phyloP scores from a whole-genome alignment of 805 yeast genomes.

The Priceomyces castillae region DNA sequence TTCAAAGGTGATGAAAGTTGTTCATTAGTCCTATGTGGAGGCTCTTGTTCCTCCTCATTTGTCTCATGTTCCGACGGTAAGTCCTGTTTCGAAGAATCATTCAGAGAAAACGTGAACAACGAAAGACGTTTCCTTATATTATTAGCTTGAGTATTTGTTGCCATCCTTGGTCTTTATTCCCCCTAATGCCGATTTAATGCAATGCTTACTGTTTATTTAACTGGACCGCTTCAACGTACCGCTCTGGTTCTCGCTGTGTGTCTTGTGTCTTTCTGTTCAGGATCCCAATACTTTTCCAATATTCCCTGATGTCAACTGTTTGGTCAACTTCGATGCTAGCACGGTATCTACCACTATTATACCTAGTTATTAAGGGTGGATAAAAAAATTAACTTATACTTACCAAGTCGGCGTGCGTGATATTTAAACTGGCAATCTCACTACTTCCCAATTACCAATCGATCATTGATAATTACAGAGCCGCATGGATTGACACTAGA shows the following conservation, averaged over 20 bases:
- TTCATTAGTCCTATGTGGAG: conserved; percentile 4
- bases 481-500: conserved; percentile 2
- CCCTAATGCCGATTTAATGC: not conserved
- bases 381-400: too few relatives aligned
- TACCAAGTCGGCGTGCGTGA: conserved; percentile 4
- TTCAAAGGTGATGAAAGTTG: conserved; percentile 14
- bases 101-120: conserved; percentile 4
- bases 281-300: not conserved
- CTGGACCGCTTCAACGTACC: not conserved
- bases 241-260: not conserved
- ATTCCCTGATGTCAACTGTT: not conserved
- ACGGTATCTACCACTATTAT: not conserved
- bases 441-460: conserved; percentile 2
- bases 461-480: conserved; percentile 4
- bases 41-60: not conserved
- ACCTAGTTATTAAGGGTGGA: too few relatives aligned
- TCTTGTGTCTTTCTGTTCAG: not conserved
- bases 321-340: not conserved
- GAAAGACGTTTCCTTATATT: conserved; percentile 4
- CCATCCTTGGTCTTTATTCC: not conserved
- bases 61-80: not conserved
- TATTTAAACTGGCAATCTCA: not conserved
- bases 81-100: not conserved
- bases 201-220: not conserved
- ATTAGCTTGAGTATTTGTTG: not conserved